Conservation (phyloP, 2,329 filamentous ascomycete genomes). For the Fusarium albidum region DNA sequence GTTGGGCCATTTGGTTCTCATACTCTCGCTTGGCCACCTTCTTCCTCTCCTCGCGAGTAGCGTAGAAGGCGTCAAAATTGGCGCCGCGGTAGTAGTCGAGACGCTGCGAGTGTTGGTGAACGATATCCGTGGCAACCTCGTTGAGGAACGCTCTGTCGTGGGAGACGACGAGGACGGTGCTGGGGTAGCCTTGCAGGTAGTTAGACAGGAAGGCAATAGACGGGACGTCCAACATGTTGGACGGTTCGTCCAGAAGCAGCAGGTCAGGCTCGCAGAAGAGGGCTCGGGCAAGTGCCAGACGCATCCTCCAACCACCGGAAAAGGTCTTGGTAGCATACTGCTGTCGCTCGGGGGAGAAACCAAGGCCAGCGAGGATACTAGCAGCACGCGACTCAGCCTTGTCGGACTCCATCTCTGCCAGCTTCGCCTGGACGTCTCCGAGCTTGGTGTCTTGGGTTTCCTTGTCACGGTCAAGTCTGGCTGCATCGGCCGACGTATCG, state of each 20-base stretch:
- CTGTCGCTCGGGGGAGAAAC: slow-evolving; percentile 93
- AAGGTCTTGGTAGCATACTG: slow-evolving; percentile 96
- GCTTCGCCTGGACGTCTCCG: slow-evolving; percentile 88
- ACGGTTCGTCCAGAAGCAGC: slow-evolving; percentile 96
- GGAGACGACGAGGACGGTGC: slow-evolving; percentile 93
- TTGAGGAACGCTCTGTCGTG: slow-evolving; percentile 99
- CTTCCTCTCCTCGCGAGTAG: slow-evolving; percentile 94
- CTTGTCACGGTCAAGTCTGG: slow-evolving; percentile 82
- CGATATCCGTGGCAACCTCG: slow-evolving; percentile 98
- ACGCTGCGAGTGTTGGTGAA: slow-evolving; percentile 96
- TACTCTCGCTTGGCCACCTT: slow-evolving; percentile 98
- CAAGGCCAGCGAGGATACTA: slow-evolving; percentile 94
- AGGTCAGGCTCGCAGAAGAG: slow-evolving; percentile 98
- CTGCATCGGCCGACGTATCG: slow-evolving; percentile 90
- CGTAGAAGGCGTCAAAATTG: slow-evolving; percentile 98
- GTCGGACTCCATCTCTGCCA: slow-evolving; percentile 98
- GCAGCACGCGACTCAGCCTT: slow-evolving; percentile 96
- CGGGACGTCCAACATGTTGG: slow-evolving; percentile 99
- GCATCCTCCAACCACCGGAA: slow-evolving; percentile 99
- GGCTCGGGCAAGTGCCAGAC: slow-evolving; percentile 90
- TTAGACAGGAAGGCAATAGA: slow-evolving; percentile 98
- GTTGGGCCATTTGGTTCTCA: slow-evolving; percentile 95
- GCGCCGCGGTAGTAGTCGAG: slow-evolving; percentile 98
- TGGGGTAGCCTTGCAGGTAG: slow-evolving; percentile 93
- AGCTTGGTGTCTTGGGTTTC: slow-evolving; percentile 91